Conservation (phyloP, 225 moss, liverwort and hornwort genomes). For the Polytrichum formosum region DNA sequence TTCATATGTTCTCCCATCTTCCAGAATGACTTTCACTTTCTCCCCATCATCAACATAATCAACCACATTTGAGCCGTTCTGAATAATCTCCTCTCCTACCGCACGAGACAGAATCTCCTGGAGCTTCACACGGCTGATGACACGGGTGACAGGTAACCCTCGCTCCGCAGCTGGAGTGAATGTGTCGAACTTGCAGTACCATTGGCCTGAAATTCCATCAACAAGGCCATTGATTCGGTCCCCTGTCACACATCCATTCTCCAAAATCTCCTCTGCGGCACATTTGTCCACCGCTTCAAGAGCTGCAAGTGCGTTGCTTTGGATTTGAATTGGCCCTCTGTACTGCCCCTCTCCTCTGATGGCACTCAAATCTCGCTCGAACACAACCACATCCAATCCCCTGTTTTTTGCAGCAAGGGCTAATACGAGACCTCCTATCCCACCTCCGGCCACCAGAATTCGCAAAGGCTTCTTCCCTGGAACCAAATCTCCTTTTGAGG, state of each 20-base stretch:
- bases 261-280: constrained; percentile 74
- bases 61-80: constrained; percentile 79
- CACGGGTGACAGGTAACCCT: constrained; percentile 93
- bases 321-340: constrained; percentile 93
- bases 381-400: constrained; percentile 82
- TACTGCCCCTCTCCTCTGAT: constrained; percentile 96
- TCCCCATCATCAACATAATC: constrained; percentile 77
- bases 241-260: constrained; percentile 85
- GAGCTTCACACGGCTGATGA: constrained; percentile 93
- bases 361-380: constrained; percentile 92
- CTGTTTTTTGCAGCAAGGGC: constrained; percentile 81
- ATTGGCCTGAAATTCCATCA: constrained; percentile 80
- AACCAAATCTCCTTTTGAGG: constrained; percentile 3
- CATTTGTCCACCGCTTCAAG: constrained; percentile 79
- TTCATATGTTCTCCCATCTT: constrained; percentile 80
- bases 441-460: constrained; percentile 83
- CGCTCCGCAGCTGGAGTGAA: constrained; percentile 88
- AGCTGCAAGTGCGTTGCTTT: constrained; percentile 91
- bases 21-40: constrained; percentile 75
- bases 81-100: constrained; percentile 58
- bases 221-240: constrained; percentile 97
- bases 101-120: constrained; percentile 69
- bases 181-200: constrained; percentile 98
- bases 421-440: constrained; percentile 91
- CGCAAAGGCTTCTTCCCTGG: constrained; percentile 35